Conservation (phyloP, 257 asterid genomes). For the Nicotiana otophora region DNA sequence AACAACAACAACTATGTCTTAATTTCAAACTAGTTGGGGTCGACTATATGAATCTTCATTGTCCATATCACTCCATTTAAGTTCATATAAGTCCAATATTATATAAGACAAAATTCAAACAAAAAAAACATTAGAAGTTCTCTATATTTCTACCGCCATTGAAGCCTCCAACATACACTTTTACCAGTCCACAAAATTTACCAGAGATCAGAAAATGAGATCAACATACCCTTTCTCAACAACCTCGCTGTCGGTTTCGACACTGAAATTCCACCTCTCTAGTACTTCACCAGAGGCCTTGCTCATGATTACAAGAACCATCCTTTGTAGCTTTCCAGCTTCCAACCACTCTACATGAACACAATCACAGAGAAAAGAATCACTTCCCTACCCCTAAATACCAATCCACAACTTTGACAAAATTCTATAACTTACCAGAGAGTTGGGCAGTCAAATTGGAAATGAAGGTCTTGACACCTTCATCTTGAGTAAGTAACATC, state of each 20-base stretch:
- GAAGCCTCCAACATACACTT: not conserved
- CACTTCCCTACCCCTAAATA: not conserved
- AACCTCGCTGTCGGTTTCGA: conserved; percentile 77
- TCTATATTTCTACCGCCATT: not conserved
- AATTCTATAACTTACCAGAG: conserved; percentile 43
- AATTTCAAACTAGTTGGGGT: not conserved
- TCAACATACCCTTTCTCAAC: conserved; percentile 75
- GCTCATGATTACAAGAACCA: conserved; percentile 91
- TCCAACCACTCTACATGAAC: conserved; percentile 74
- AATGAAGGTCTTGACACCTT: conserved; percentile 82
- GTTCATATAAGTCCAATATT: not conserved
- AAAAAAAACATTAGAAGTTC: not conserved
- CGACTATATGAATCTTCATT: not conserved
- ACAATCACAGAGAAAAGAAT: not conserved
- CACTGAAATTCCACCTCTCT: conserved; percentile 96
- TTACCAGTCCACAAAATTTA: not conserved
- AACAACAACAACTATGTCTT: not conserved
- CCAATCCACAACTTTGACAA: not conserved
- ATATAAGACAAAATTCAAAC: too few species aligned
- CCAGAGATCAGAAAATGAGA: not conserved
- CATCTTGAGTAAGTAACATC: conserved; percentile 89
- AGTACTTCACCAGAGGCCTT: conserved; percentile 76
- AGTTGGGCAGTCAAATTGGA: conserved; percentile 84
- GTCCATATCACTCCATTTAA: not conserved
- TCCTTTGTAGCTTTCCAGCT: conserved; percentile 84